Percentiles rank a stretch among this genome's conserved stretches.
Conservation (phyloP, 176 grass and related monocot species). For the Areca catechu region DNA sequence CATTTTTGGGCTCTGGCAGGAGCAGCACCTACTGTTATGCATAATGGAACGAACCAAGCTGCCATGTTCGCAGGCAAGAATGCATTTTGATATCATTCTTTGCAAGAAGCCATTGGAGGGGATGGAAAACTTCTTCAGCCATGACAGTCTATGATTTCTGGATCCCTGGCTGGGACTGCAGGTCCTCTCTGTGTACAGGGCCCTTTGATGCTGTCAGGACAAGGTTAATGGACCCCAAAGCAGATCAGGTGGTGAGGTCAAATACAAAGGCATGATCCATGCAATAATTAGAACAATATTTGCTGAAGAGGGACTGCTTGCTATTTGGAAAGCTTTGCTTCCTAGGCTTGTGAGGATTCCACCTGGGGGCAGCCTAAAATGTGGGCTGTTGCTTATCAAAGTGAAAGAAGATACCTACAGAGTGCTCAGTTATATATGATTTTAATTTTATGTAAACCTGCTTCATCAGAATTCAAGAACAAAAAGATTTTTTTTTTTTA, state of each 20-base stretch:
- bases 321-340: slow-evolving; percentile 87
- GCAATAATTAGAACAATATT: slow-evolving; percentile 76
- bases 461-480: no score
- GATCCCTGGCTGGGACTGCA: slow-evolving; percentile 81
- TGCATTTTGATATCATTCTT: slow-evolving; percentile 62
- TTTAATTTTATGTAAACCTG: neutral
- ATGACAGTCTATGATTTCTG: slow-evolving; percentile 94
- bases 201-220: slow-evolving; percentile 93
- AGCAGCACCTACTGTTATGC: no score
- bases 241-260: slow-evolving; percentile 44
- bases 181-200: slow-evolving; percentile 88
- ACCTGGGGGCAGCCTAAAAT: slow-evolving; percentile 96
- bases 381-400: slow-evolving; percentile 92
- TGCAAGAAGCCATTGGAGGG: slow-evolving; percentile 95
- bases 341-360: slow-evolving; percentile 98
- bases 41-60: slow-evolving; percentile 60
- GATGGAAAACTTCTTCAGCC: slow-evolving; percentile 70
- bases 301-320: slow-evolving; percentile 61
- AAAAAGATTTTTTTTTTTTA: no score
- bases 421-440: slow-evolving; percentile 30
- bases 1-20: slow-evolving; percentile 11
- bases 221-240: slow-evolving; percentile 90
- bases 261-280: slow-evolving; percentile 75
- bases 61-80: slow-evolving; percentile 97
- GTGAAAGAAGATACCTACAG: slow-evolving; percentile 54